Base-by-base conservation (phyloP, 2,329 filamentous ascomycete species). In the Fusarium aywerte region DNA sequence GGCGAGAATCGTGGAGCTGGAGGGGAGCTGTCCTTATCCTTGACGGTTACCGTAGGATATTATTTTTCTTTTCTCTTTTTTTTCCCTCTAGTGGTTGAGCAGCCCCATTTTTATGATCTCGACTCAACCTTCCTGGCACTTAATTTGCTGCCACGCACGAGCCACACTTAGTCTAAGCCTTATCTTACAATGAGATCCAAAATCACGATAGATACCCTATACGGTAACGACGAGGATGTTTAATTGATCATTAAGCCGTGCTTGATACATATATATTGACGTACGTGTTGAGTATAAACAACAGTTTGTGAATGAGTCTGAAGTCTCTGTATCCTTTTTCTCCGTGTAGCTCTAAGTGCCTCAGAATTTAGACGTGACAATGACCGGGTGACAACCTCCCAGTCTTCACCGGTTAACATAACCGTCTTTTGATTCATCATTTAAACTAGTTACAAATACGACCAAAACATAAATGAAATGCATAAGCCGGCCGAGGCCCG, bases 1-100 rank as follows among this genome's bases (percentile, higher is more conserved):
- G 71, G 71, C 69, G 69, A 52, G 54, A 62, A 42, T 55, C 58
- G 40, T 45, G 53, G 58, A 42, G 49, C 64, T 67, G 21, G 29
- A 18, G n/a, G 44, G 40, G 45, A 68, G 47, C 49, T 68, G 38
- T 38, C 36, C 27, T 15, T 40, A 33, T 49, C 45, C 45, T 38
- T 49, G 32, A 38, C 45, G 32, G 32, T 40, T 54, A 45, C 36
- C 43, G 23, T 55, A 21, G 21, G 33, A 31, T 29, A 31, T 23
- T 13, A 39, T 45, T 54, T 68, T 65, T 65, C 62, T 63, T 52
- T 40, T 21, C 18, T 35, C 65, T 65, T 63, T 52, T 40, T 21
- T 21, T 35, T 66, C 23, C 48, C 58, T 50, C 64, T 58, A 13
- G 13, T 48, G 45, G 45, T 33, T 48, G 20, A 29, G 29, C 12